phyloP scores from a whole-genome alignment of 306 rosid species.

The Geum urbanum region DNA sequence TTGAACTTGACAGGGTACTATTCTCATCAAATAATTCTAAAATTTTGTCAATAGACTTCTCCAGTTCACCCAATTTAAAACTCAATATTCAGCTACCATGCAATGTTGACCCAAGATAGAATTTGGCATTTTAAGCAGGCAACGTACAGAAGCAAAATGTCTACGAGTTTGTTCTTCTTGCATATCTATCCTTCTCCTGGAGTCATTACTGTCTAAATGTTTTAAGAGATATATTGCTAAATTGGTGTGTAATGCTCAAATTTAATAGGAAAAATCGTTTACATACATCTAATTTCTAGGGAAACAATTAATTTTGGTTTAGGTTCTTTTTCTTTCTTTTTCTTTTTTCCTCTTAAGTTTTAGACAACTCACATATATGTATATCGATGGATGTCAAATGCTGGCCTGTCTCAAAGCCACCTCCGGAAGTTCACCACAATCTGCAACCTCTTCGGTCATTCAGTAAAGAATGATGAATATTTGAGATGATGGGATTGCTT shows the following conservation, averaged over 20 bases:
- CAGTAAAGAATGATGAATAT: neutral
- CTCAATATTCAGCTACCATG: neutral
- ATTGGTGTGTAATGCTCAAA: neutral
- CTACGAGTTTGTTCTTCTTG: slow-evolving; percentile 3
- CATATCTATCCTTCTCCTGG: slow-evolving; percentile 1
- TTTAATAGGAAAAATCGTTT: neutral
- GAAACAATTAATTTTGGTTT: neutral
- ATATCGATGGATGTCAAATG: neutral
- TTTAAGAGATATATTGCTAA: neutral
- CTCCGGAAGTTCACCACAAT: neutral
- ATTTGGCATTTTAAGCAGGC: neutral
- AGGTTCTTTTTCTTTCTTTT: neutral
- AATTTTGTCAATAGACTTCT: neutral
- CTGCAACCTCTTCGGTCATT: slow-evolving; percentile 8
- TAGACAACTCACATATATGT: slow-evolving; percentile 1
- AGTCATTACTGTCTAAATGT: neutral
- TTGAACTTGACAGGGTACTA: neutral
- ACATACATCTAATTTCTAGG: slow-evolving; percentile 6
- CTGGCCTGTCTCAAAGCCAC: slow-evolving; percentile 4
- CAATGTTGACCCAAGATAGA: neutral
- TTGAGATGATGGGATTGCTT: neutral
- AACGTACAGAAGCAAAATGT: neutral
- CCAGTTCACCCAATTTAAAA: neutral
- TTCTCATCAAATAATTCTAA: neutral
- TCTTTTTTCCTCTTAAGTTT: neutral